phyloP scores from a whole-genome alignment of 345 rosid species.

The Gossypium turneri region DNA sequence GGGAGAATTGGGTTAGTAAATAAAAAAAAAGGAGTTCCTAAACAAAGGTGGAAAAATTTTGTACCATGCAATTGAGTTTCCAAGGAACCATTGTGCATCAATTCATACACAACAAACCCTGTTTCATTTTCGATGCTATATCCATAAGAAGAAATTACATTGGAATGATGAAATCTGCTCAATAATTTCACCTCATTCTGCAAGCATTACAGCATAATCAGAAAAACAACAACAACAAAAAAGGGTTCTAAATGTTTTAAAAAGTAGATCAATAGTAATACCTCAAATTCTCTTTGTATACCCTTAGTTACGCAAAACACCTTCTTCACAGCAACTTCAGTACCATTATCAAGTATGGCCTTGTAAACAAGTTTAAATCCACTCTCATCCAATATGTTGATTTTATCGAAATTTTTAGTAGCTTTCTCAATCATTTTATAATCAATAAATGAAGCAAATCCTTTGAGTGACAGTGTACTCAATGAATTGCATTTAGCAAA shows the following conservation, averaged over 20 bases:
- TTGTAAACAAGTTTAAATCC: slow-evolving; percentile 77
- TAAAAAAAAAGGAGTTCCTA: too few relatives aligned
- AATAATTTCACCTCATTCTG: slow-evolving; percentile 75
- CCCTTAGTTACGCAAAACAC: slow-evolving; percentile 33
- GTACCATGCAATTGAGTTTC: slow-evolving; percentile 76
- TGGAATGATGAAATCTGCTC: slow-evolving; percentile 70
- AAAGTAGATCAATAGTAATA: slow-evolving; percentile 5
- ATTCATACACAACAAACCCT: slow-evolving; percentile 66
- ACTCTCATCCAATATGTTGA: slow-evolving; percentile 49
- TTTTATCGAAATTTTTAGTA: neutral
- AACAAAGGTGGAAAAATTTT: neutral
- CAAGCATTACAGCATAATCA: neutral
- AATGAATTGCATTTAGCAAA: slow-evolving; percentile 45
- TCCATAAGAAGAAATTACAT: slow-evolving; percentile 66
- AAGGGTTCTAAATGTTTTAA: neutral
- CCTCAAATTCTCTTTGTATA: slow-evolving; percentile 61
- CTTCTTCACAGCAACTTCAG: slow-evolving; percentile 70
- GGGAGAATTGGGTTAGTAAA: too few relatives aligned
- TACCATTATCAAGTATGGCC: slow-evolving; percentile 51
- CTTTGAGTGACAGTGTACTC: slow-evolving; percentile 34
- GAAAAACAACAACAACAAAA: neutral
- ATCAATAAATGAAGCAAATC: slow-evolving; percentile 52
- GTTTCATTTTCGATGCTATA: slow-evolving; percentile 50
- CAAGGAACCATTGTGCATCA: slow-evolving; percentile 80
- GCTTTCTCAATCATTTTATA: slow-evolving; percentile 46